A percentile compares a stretch with the other conserved stretches of the same genome.
phyloP scores from a whole-genome alignment of 169 alveolate genomes.

The Plasmodium blacklocki region DNA sequence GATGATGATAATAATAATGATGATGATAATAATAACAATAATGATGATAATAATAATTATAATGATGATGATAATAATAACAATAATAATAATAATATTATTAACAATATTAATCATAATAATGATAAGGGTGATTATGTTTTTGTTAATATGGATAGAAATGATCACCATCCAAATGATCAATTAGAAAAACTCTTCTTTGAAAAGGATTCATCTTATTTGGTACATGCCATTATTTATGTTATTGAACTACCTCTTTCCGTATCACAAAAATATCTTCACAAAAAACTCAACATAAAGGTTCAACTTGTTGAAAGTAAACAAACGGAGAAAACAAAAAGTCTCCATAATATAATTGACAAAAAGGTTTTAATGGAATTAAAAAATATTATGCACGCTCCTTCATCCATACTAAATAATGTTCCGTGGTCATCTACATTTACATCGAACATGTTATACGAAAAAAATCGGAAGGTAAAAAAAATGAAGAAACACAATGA shows the following conservation, averaged over 20 bases:
- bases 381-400: constrained; percentile 29
- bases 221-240: constrained; percentile 34
- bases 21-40: not conserved
- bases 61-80: not conserved
- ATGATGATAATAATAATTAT: not conserved
- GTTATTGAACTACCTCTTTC: constrained; percentile 31
- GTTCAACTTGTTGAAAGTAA: constrained; percentile 17
- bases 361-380: constrained; percentile 28
- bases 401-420: constrained; percentile 30
- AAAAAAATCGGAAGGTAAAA: constrained; percentile 1
- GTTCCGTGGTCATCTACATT: constrained; percentile 61
- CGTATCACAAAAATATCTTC: constrained; percentile 37
- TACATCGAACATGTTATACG: constrained; percentile 17
- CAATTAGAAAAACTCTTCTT: constrained; percentile 10
- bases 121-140: not conserved
- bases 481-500: not conserved
- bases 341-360: constrained; percentile 17
- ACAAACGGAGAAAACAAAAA: not conserved
- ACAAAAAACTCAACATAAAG: constrained; percentile 20
- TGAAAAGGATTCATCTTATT: not conserved
- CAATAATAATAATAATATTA: not conserved
- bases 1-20: not conserved
- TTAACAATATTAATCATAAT: not conserved
- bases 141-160: constrained; percentile 2
- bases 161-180: not conserved